Evolutionary conservation across 2,329 filamentous ascomycete species (phyloP).

Genomic region (Beauveria asiatica): DNA sequence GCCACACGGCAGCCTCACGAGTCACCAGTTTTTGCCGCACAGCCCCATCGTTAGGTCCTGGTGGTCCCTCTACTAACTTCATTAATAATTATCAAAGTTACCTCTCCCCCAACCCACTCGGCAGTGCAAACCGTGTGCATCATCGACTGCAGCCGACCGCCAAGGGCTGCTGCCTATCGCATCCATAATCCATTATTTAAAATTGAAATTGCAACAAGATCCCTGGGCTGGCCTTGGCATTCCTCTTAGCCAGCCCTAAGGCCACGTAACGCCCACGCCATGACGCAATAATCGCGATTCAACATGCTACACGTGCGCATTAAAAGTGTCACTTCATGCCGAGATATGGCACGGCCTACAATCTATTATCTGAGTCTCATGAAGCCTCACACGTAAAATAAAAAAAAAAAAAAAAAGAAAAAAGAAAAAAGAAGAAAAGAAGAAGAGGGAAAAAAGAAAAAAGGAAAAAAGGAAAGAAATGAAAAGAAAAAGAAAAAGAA

Average conservation of each 20-base stretch:
- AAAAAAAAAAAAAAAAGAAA: too few species aligned
- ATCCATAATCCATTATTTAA: background rate
- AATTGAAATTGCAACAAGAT: background rate
- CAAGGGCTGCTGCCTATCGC: background rate
- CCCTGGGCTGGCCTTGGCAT: background rate
- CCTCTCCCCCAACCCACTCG: background rate
- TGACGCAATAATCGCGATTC: background rate
- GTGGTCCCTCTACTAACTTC: background rate
- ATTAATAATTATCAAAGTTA: too few species aligned
- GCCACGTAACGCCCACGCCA: background rate
- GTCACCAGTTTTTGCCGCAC: background rate
- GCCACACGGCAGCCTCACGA: background rate
- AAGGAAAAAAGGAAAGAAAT: too few species aligned
- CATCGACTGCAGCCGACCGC: background rate
- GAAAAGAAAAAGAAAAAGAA: too few species aligned
- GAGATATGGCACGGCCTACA: background rate
- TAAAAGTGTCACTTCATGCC: background rate
- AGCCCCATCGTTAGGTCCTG: background rate
- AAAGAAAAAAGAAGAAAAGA: background rate
- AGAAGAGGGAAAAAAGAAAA: background rate
- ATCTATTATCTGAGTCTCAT: background rate
- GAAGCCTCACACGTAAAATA: background rate
- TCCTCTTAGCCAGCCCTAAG: background rate
- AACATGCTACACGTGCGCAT: background rate
- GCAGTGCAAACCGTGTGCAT: slow-evolving; percentile 1